Base-by-base conservation (phyloP, 2,329 filamentous ascomycete species). In the Keithomyces neogunnii region DNA sequence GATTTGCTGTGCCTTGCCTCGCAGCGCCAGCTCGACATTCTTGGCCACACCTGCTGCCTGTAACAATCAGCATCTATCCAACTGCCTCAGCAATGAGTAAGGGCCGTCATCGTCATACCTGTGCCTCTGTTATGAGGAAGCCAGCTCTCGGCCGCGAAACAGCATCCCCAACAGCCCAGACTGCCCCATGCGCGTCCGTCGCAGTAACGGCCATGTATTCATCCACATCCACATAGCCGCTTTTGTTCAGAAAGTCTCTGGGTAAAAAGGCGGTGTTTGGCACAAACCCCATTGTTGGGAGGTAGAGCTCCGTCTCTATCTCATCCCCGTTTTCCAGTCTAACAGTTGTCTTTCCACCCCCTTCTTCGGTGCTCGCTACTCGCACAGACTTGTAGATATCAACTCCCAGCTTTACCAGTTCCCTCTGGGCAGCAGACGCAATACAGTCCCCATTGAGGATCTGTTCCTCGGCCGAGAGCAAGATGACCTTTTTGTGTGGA, bases 61-160 rank as follows among this genome's bases (percentile, higher is more conserved):
- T n/a, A 13, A 10, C 13, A 9, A n/a, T 39, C 13, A 39, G 36
- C 36, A 44, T 2, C 3, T 43, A 31, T 39, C 35, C 6, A 6
- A 35, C 33, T 6, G 33, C 33, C 6, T 35, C 33, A 35, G 5
- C 2, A 6, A 6, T 6, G 6, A 35, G 33, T 6, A 35, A 6
- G 10, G 5, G 33, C 6, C 33, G 10, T 6, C 6, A 10, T 6
- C 33, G 33, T 5, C 36, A n/a, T 39, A 39, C 36, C 36, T 39
- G 77, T 56, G 77, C 77, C 52, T 79, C 82, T 0, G 81, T 80
- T 51, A 79, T 73, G 66, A 84, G 76, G 59, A 82, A 83, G 1
- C 78, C 78, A 5, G 79, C 73, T 29, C 71, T 68, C 28, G 77
- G 76, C 59, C 71, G 72, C 56, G 71, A 73, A 29, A 80, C 72